These are phyloP conservation scores for Nakazawaea wickerhamii DNA, from an alignment of 805 yeast species.

Conservation along the genomic window DNA sequence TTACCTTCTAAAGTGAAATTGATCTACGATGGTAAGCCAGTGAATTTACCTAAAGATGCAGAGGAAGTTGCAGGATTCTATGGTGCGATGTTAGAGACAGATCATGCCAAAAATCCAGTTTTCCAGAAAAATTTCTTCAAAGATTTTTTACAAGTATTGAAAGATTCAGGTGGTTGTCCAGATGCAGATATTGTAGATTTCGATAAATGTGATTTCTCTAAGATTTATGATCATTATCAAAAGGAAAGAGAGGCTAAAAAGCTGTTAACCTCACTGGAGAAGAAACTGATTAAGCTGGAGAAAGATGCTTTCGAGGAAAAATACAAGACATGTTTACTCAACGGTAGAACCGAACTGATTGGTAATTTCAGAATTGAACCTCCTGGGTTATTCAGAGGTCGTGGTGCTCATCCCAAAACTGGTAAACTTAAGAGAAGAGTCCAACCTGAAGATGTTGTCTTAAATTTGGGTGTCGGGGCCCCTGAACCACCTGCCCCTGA, in stretches of 20 bases:
- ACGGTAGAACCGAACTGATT: conserved; percentile 87
- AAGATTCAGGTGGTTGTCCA: conserved; percentile 63
- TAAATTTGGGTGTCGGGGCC: conserved; percentile 72
- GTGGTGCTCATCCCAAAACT: conserved; percentile 96
- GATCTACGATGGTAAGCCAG: conserved; percentile 71
- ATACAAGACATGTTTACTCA: conserved; percentile 70
- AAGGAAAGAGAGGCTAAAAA: conserved; percentile 66
- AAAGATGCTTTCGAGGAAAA: conserved; percentile 75
- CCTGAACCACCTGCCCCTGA: conserved; percentile 76
- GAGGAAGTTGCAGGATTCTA: conserved; percentile 97
- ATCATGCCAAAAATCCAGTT: conserved; percentile 81
- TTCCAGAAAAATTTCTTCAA: conserved; percentile 83
- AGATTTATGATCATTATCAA: conserved; percentile 71
- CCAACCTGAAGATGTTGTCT: conserved; percentile 79
- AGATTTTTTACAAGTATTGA: conserved; percentile 66
- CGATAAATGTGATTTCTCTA: conserved; percentile 68
- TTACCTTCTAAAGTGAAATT: conserved; percentile 73
- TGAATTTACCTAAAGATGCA: conserved; percentile 69
- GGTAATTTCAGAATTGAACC: conserved; percentile 96
- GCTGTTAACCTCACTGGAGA: conserved; percentile 62
- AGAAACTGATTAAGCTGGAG: conserved; percentile 65
- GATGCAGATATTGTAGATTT: conserved; percentile 49
- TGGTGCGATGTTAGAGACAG: conserved; percentile 83
- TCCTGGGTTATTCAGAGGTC: conserved; percentile 92
- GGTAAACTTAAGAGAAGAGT: conserved; percentile 88